phyloP scores from a whole-genome alignment of 345 rosid genomes.

The Carallia brachiata region DNA sequence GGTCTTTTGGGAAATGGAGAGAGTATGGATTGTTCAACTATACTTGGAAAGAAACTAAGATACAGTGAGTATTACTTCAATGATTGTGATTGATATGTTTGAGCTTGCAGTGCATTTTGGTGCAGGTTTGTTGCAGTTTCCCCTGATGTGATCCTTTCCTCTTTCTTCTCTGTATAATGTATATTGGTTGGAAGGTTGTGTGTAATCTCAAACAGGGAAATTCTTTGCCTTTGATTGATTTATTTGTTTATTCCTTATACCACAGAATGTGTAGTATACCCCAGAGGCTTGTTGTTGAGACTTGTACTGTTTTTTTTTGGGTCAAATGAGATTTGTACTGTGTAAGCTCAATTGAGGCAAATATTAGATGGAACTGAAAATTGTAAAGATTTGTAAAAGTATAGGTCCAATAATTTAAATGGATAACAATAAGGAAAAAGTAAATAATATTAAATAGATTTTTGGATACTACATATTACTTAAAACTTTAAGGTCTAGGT shows the following conservation, averaged over 20 bases:
- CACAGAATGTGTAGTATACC: neutral
- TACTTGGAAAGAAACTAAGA: conserved; percentile 13
- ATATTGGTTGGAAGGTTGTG: conserved; percentile 13
- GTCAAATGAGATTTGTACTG: too few species aligned
- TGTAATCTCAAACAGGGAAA: neutral
- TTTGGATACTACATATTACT: too few species aligned
- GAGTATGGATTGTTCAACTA: conserved; percentile 10
- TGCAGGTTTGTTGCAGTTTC: conserved; percentile 1
- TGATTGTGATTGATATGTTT: too few species aligned
- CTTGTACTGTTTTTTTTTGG: too few species aligned
- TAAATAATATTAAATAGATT: too few species aligned
- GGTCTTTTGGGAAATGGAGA: neutral
- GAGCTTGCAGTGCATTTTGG: conserved; percentile 2
- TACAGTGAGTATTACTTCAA: conserved; percentile 5
- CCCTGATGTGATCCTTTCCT: conserved; percentile 11
- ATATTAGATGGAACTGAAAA: too few species aligned
- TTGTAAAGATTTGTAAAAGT: too few species aligned
- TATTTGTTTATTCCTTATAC: conserved; percentile 8
- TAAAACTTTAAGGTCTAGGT: too few species aligned
- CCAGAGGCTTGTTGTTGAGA: too few species aligned
- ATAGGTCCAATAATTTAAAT: too few species aligned
- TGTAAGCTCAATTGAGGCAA: too few species aligned
- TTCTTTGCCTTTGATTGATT: conserved; percentile 8
- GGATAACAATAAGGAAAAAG: too few species aligned
- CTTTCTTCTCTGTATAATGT: conserved; percentile 8